Evolutionary conservation across 1,284 basidiomycete genomes (phyloP).

Genomic region (Bondarzewia mesenterica): DNA sequence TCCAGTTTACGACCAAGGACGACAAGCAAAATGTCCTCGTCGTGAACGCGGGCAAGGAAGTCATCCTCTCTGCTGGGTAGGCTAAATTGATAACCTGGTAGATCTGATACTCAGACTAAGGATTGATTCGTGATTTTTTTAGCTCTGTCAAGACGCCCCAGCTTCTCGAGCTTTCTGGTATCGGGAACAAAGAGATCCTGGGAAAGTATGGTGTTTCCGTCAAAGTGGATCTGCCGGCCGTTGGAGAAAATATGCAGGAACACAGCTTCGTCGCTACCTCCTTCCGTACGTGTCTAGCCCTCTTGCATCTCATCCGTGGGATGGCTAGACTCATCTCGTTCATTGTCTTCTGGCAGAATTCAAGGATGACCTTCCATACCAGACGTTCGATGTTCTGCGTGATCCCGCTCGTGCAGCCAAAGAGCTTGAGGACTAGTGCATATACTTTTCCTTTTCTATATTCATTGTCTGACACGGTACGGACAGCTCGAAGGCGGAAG

Average conservation of each 20-base stretch:
- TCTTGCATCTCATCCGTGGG: not conserved
- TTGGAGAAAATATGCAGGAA: constrained; percentile 2
- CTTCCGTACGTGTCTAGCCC: not conserved
- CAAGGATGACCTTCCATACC: not conserved
- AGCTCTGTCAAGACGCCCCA: not conserved
- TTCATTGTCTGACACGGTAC: not conserved
- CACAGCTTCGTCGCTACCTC: not conserved
- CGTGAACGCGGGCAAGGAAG: constrained; percentile 1
- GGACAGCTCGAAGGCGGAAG: constrained; percentile 13
- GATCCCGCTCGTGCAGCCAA: not conserved
- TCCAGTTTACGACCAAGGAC: not conserved
- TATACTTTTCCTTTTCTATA: not conserved
- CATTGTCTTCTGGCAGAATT: not conserved
- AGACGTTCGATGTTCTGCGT: constrained; percentile 1
- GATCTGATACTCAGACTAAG: not conserved
- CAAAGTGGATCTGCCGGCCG: not conserved
- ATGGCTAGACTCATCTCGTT: too few species aligned
- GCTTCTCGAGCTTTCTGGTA: constrained; percentile 3
- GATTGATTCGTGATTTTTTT: not conserved
- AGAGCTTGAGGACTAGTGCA: not conserved
- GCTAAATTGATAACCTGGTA: not conserved
- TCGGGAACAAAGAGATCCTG: constrained; percentile 2
- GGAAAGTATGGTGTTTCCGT: not conserved
- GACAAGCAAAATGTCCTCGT: not conserved
- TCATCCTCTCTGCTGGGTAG: constrained; percentile 3